Evolutionary conservation across 257 asterid species (phyloP).

Genomic region (Craterostigma plantagineum): DNA sequence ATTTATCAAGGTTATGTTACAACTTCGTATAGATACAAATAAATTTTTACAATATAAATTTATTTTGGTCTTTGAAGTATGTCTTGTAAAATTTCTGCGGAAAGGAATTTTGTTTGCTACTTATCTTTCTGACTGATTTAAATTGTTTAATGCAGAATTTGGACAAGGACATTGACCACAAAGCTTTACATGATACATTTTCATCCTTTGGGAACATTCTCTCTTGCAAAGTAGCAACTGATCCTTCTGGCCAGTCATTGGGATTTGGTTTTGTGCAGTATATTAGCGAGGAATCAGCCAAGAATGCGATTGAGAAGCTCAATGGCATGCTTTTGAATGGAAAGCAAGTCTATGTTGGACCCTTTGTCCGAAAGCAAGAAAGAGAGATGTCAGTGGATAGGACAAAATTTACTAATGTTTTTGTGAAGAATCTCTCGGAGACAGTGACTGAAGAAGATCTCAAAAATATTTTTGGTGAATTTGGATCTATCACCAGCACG

Average conservation of each 20-base stretch:
- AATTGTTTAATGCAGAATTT: slow-evolving; percentile 14
- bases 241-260: slow-evolving; percentile 32
- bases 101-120: not conserved
- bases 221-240: slow-evolving; percentile 39
- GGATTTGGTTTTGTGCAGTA: slow-evolving; percentile 60
- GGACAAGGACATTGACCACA: slow-evolving; percentile 30
- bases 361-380: slow-evolving; percentile 40
- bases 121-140: not conserved
- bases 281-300: slow-evolving; percentile 26
- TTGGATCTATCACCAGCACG: slow-evolving; percentile 29
- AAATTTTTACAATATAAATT: not conserved
- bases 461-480: slow-evolving; percentile 21
- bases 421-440: slow-evolving; percentile 38
- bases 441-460: slow-evolving; percentile 32
- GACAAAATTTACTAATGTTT: slow-evolving; percentile 44
- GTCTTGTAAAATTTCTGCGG: too few species aligned
- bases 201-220: slow-evolving; percentile 32
- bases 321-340: slow-evolving; percentile 23
- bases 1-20: slow-evolving; percentile 38
- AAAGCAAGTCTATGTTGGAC: slow-evolving; percentile 27
- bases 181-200: slow-evolving; percentile 34
- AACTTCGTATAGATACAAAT: not conserved
- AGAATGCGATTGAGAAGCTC: slow-evolving; percentile 25
- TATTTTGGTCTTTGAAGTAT: too few species aligned
- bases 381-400: slow-evolving; percentile 33